Base-by-base conservation (phyloP, 768 basidiomycete genomes). In the Naganishia randhawae region DNA sequence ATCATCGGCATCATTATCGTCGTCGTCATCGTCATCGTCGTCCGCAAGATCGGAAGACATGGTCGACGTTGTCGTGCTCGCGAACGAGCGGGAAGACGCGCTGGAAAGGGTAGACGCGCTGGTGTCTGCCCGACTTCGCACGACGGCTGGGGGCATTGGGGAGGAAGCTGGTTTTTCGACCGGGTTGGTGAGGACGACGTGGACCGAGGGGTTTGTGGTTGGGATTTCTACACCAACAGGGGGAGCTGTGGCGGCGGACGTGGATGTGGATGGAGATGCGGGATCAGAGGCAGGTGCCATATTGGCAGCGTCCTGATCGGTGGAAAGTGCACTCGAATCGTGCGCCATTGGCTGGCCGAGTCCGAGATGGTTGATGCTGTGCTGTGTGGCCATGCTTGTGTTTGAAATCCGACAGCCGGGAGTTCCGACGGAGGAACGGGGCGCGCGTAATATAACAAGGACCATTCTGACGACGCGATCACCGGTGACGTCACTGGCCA, bases 171-270 rank as follows among this genome's bases (percentile, higher is more conserved):
- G 37, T 61, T 9, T 42, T 11, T 22, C 51, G 2, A 39, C 22
- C 3, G 57, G 37, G 27, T 61, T 61, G n/a, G 57, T 61, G 37
- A 61, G n/a, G n/a, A 61, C 57, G 57, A 61, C 57, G 39, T 41
- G 57, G 3, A 61, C 57, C 1, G n/a, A 2, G 3, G 57, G 57
- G 29, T 61, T 61, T 8, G 57, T 61, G 8, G 57, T 61, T 7
- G 57, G 57, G 22, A 61, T 39, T 61, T 61, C 57, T 61, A 41
- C 25, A 11, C 22, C 33, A 2, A 37, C 33, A 14, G 22, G 32
- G 9, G 33, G 9, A 9, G 31, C n/a, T 16, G 54, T 8, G 33
- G 54, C 1, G 1, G 33, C 19, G 2, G 54, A 37, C 16, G 54
- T 16, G 14, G 33, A 2, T 32, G 33, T 1, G 16, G n/a, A 32